These are phyloP conservation scores for Martensiomyces pterosporus DNA, from an alignment of 192 early-diverging fungal genomes.

Conservation along the genomic window DNA sequence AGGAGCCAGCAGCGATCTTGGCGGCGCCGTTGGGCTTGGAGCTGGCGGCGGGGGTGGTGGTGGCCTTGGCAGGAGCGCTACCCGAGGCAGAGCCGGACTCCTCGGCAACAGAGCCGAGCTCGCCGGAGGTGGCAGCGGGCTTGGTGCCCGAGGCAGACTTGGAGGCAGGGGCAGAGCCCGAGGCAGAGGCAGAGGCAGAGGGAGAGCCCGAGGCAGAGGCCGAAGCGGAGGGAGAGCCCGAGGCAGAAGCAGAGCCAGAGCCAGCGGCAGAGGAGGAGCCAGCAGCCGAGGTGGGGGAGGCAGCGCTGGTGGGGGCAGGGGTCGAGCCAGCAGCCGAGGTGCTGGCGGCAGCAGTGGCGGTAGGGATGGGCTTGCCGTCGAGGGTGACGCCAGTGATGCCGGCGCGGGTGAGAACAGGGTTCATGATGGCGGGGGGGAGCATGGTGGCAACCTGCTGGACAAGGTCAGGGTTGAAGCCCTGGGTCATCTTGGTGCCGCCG, in stretches of 20 bases:
- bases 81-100: neutral
- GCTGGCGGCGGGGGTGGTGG: neutral
- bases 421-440: slow-evolving; percentile 40
- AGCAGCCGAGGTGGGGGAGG: slow-evolving; percentile 3
- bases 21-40: slow-evolving; percentile 19
- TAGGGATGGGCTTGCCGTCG: slow-evolving; percentile 36
- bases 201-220: neutral
- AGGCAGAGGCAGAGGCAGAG: neutral
- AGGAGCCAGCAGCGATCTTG: slow-evolving; percentile 21
- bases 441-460: slow-evolving; percentile 46
- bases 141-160: neutral
- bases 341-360: slow-evolving; percentile 1
- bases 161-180: neutral
- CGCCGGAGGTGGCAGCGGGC: too few relatives aligned
- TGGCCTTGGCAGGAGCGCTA: neutral
- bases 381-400: slow-evolving; percentile 37
- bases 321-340: neutral
- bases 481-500: slow-evolving; percentile 33
- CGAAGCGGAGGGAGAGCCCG: neutral
- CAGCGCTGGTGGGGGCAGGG: neutral
- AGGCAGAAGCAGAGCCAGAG: slow-evolving; percentile 1
- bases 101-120: neutral
- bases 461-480: slow-evolving; percentile 21
- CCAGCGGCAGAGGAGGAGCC: neutral
- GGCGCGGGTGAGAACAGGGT: slow-evolving; percentile 37